Evolutionary conservation across 2,329 filamentous ascomycete genomes (phyloP), one percentile per base, ranked within the genome.

Genomic region (Cytospora piceicola): DNA sequence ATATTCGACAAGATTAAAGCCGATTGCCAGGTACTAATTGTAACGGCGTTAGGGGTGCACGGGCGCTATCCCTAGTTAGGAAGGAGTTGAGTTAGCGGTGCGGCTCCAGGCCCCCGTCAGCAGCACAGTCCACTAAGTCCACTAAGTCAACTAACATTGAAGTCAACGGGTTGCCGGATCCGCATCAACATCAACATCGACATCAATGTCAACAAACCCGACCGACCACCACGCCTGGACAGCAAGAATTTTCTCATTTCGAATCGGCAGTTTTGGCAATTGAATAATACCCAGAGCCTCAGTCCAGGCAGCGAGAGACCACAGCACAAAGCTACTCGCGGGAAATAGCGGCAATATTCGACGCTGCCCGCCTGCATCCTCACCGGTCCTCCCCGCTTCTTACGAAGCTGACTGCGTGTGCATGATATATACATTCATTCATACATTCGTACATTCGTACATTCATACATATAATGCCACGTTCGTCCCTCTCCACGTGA

Each of bases 401-500:
- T 20, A 46, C 42, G 5, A 46, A 46, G 42, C 42, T 46, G 42
- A 22, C 42, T n/a, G 42, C 42, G 42, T 46, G 42, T 46, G 42
- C 32, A 34, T 46, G 42, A 22, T 46, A 46, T 17, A 32, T 30
- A 36, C 24, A 34, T 15, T 5, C 22, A 32, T 55, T 51, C 42
- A 22, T n/a, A 56, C 52, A 49, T 4, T 5, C 30, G 4, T 9
- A 32, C 30, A 32, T 32, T 5, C 30, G 15, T 30, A 36, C 24
- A 34, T n/a, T 3, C 22, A 9, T 55, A 56, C 42, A 30, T 29
- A 56, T 36, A 34, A 56, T 61, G 42, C 53, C 42, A 29, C 42
- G 51, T 32, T 52, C 55, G 56, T 22, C 54, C n/a, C 39, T n/a
- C 29, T 56, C 27, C 34, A 46, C 46, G 59, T 59, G 51, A 59